Percentiles rank a stretch among this genome's conserved stretches.
phyloP scores from a whole-genome alignment of 352 stramenopile species.

The Peronospora tabacina region DNA sequence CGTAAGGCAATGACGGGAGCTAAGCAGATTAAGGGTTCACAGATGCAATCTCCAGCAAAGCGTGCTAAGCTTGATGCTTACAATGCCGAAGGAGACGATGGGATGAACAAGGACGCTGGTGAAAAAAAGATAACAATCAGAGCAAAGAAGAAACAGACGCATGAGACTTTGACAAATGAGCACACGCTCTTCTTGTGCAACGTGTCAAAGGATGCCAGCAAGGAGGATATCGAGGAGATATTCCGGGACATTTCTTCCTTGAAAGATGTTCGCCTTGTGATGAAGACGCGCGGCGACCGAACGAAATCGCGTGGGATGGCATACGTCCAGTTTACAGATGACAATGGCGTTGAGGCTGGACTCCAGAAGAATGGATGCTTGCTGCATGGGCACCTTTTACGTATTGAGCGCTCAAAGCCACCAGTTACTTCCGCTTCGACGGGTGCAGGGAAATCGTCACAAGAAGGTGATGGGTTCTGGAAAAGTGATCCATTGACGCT shows the following conservation, averaged over 20 bases:
- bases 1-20: constrained; percentile 10
- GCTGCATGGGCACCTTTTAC: constrained; percentile 36
- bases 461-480: constrained; percentile 26
- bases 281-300: constrained; percentile 49
- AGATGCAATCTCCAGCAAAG: constrained; percentile 18
- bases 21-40: constrained; percentile 8
- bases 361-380: constrained; percentile 28
- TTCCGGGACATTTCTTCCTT: constrained; percentile 43
- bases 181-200: constrained; percentile 68
- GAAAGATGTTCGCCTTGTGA: constrained; percentile 53
- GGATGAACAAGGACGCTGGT: constrained; percentile 3
- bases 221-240: constrained; percentile 43
- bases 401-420: constrained; percentile 47
- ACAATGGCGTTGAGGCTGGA: constrained; percentile 30
- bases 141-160: constrained; percentile 27
- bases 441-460: not conserved
- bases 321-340: constrained; percentile 58
- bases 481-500: constrained; percentile 47
- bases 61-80: constrained; percentile 15
- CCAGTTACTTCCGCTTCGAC: constrained; percentile 16
- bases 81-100: not conserved
- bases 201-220: constrained; percentile 45
- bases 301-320: constrained; percentile 68
- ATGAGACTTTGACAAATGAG: constrained; percentile 45
- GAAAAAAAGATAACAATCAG: constrained; percentile 1